Evolutionary conservation across 371 early-diverging fungal species (phyloP).

Genomic region (Apophysomyces elegans): DNA sequence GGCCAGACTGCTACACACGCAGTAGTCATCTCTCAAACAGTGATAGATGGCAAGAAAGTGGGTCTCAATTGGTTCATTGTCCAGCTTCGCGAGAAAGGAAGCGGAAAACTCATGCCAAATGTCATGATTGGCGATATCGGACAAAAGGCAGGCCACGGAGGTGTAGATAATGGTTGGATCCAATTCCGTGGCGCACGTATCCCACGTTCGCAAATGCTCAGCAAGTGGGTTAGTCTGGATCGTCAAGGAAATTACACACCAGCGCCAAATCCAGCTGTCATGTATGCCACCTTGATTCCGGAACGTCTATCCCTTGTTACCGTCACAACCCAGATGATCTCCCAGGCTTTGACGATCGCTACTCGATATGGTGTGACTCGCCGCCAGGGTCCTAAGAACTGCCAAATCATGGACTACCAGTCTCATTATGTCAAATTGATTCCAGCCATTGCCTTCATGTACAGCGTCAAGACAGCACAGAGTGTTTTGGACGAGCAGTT

Average conservation of each 20-base stretch:
- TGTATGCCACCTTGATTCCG: slow-evolving; percentile 71
- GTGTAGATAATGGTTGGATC: slow-evolving; percentile 94
- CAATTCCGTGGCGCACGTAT: slow-evolving; percentile 88
- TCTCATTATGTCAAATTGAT: slow-evolving; percentile 63
- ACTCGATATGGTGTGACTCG: slow-evolving; percentile 71
- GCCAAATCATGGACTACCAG: slow-evolving; percentile 75
- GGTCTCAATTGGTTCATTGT: slow-evolving; percentile 89
- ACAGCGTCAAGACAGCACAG: slow-evolving; percentile 39
- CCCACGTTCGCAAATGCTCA: slow-evolving; percentile 83
- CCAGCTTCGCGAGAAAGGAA: slow-evolving; percentile 77
- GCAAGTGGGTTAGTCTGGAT: slow-evolving; percentile 66
- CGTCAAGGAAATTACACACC: slow-evolving; percentile 65
- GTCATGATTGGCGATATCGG: slow-evolving; percentile 89
- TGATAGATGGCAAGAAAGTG: slow-evolving; percentile 68
- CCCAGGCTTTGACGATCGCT: slow-evolving; percentile 67
- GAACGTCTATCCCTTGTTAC: slow-evolving; percentile 60
- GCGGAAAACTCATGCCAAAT: slow-evolving; percentile 73
- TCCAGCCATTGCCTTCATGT: slow-evolving; percentile 64
- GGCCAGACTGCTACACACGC: slow-evolving; percentile 82
- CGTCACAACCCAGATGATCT: slow-evolving; percentile 44
- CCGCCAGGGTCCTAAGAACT: slow-evolving; percentile 66
- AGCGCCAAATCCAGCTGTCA: slow-evolving; percentile 61
- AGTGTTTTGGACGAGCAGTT: slow-evolving; percentile 32
- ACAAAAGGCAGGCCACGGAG: slow-evolving; percentile 77
- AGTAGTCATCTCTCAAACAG: slow-evolving; percentile 65